Evolutionary conservation across 139 green algal species (phyloP).

Genomic region (Coelastrella sp.): DNA sequence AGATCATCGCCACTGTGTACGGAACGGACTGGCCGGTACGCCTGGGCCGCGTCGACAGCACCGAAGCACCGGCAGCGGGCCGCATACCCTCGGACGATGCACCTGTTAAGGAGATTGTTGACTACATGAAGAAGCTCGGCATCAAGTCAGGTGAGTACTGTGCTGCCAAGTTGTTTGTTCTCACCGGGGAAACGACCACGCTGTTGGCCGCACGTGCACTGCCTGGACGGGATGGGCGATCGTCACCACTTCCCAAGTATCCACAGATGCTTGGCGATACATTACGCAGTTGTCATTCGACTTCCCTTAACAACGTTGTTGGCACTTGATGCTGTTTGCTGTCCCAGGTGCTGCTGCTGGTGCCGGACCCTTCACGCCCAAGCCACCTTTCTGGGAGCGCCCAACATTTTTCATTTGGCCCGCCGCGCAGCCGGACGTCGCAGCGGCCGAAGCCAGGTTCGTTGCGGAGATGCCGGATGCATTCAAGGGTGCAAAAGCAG

Average conservation of each 20-base stretch:
- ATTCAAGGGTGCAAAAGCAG: slow-evolving; percentile 67
- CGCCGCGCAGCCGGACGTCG: slow-evolving; percentile 45
- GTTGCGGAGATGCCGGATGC: slow-evolving; percentile 2
- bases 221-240: no score
- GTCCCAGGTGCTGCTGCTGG: neutral
- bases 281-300: no score
- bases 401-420: slow-evolving; percentile 74
- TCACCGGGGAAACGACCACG: no score
- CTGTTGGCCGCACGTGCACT: no score
- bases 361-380: slow-evolving; percentile 68
- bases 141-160: slow-evolving; percentile 51
- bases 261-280: no score
- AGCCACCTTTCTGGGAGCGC: slow-evolving; percentile 82
- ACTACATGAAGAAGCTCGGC: slow-evolving; percentile 56
- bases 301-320: no score
- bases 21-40: slow-evolving; percentile 50
- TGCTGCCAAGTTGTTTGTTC: no score
- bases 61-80: slow-evolving; percentile 38
- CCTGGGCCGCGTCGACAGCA: slow-evolving; percentile 76
- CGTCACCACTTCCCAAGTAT: no score
- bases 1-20: slow-evolving; percentile 65
- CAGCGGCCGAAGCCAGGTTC: slow-evolving; percentile 31
- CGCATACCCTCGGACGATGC: slow-evolving; percentile 57
- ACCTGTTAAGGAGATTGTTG: slow-evolving; percentile 60
- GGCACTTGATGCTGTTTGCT: neutral